Evolutionary conservation across 2,329 filamentous ascomycete species (phyloP), one percentile per base, ranked within the genome.

Genomic region (Cryphonectria radicalis): DNA sequence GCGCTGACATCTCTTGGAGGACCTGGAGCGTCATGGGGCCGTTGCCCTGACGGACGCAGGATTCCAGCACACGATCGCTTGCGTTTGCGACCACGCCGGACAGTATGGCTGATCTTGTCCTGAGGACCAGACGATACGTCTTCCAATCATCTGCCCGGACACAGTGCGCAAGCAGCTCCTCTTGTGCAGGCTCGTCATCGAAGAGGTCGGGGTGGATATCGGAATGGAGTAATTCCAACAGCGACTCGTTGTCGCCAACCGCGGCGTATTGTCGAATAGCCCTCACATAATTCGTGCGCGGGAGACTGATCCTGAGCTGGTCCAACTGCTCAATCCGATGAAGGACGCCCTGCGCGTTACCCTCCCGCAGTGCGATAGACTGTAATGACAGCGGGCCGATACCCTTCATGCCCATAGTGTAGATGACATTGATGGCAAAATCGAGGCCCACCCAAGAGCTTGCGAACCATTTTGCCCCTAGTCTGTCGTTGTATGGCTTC

Each of bases 401-500:
- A 50, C 85, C 83, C 64, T 89, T 85, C 6, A 97, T 83, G 2
- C 92, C 92, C 67, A 97, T 87, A 76, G 92, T 89, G 70, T 87
- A 85, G 25, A 96, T 83, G 8, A 92, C 86, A 46, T 88, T 88
- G 69, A 97, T 89, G 37, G 93, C 89, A 74, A 91, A 88, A 70
- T 95, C 90, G 13, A 94, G 84, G 0, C 91, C 88, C 32, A 96
- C 86, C 79, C 93, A 92, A 25, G 82, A 82, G 70, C 85, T 91
- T 13, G 94, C 94, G 78, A 97, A 95, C 82, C 94, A 90, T 74
- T 91, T 88, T n/a, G 94, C 92, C 25, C 92, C 91, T 42, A 97
- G 86, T 0, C 84, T 81, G 78, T 96, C 93, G 76, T 88, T 91
- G 73, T 90, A 87, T 11, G 81, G 80, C 72, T 86, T 89, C 50